Conservation (phyloP, 768 basidiomycete genomes). For the Pulveroboletus sp. region DNA sequence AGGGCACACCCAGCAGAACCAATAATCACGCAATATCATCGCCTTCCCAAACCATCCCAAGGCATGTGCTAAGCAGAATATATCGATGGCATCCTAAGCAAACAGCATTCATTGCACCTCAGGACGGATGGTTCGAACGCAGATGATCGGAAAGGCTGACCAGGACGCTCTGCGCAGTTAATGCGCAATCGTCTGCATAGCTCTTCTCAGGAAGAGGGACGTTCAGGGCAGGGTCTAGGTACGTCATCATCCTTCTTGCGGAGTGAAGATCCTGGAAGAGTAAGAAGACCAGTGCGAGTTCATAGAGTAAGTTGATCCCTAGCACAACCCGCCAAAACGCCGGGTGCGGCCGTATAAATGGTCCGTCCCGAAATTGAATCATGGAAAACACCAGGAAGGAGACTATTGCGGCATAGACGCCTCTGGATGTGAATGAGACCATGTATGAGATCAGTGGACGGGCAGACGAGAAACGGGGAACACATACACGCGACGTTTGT, state of each 20-base stretch:
- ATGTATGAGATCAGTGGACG: slow-evolving; percentile 3
- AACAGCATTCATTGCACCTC: slow-evolving; percentile 1
- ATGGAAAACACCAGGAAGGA: slow-evolving; percentile 79
- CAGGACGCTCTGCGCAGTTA: slow-evolving; percentile 63
- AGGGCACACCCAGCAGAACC: slow-evolving; percentile 82
- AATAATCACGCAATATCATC: slow-evolving; percentile 84
- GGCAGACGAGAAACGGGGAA: background rate
- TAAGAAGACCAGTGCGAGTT: slow-evolving; percentile 76
- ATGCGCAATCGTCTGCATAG: slow-evolving; percentile 76
- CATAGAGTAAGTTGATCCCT: slow-evolving; percentile 79
- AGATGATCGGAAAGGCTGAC: slow-evolving; percentile 33
- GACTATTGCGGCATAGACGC: slow-evolving; percentile 67
- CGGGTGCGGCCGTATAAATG: slow-evolving; percentile 84
- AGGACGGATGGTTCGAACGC: background rate
- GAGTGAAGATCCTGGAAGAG: slow-evolving; percentile 81
- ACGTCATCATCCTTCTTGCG: slow-evolving; percentile 73
- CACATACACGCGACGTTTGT: slow-evolving; percentile 76
- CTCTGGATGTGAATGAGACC: slow-evolving; percentile 40
- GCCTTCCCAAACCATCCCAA: slow-evolving; percentile 92
- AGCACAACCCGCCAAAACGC: slow-evolving; percentile 80
- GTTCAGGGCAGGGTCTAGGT: slow-evolving; percentile 68
- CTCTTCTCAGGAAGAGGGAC: slow-evolving; percentile 76
- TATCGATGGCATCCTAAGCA: slow-evolving; percentile 69
- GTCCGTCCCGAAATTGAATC: slow-evolving; percentile 87
- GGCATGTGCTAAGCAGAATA: slow-evolving; percentile 82